Percentiles rank a stretch among this genome's conserved stretches.
Evolutionary conservation across 192 early-diverging fungal species (phyloP).

Genomic region (Coemansia sp.): DNA sequence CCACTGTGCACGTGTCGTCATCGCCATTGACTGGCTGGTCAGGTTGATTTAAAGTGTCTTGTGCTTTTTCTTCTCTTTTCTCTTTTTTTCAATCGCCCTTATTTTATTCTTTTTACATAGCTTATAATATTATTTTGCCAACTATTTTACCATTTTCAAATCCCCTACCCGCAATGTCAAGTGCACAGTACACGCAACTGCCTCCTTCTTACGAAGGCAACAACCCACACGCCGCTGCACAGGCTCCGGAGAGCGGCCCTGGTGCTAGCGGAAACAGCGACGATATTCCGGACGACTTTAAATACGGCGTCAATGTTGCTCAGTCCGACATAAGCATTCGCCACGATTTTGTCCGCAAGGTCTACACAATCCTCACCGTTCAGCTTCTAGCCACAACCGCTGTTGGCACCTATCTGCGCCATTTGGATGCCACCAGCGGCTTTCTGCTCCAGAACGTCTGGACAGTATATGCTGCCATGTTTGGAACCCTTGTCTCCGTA

Average conservation of each 20-base stretch:
- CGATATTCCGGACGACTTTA: constrained; percentile 59
- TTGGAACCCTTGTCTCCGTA: constrained; percentile 54
- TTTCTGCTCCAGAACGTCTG: constrained; percentile 63
- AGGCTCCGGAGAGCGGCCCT: constrained; percentile 5
- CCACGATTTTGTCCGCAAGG: constrained; percentile 69
- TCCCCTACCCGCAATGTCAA: constrained; percentile 27
- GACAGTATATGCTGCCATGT: constrained; percentile 59
- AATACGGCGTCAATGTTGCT: constrained; percentile 50
- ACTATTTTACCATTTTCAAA: background rate
- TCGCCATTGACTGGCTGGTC: no score
- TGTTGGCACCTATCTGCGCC: constrained; percentile 61
- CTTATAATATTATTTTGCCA: no score
- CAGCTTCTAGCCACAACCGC: constrained; percentile 63
- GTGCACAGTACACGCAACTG: constrained; percentile 45
- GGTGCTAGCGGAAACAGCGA: constrained; percentile 12
- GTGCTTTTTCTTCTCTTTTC: background rate
- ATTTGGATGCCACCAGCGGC: constrained; percentile 49
- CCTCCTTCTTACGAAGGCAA: constrained; percentile 34
- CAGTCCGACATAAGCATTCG: constrained; percentile 55
- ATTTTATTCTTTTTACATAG: background rate
- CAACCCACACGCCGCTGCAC: background rate
- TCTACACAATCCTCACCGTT: constrained; percentile 66
- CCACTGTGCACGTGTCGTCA: no score
- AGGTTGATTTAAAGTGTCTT: no score
- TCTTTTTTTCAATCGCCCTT: background rate